phyloP scores from a whole-genome alignment of 306 rosid genomes.

The Herpetospermum pedunculosum region DNA sequence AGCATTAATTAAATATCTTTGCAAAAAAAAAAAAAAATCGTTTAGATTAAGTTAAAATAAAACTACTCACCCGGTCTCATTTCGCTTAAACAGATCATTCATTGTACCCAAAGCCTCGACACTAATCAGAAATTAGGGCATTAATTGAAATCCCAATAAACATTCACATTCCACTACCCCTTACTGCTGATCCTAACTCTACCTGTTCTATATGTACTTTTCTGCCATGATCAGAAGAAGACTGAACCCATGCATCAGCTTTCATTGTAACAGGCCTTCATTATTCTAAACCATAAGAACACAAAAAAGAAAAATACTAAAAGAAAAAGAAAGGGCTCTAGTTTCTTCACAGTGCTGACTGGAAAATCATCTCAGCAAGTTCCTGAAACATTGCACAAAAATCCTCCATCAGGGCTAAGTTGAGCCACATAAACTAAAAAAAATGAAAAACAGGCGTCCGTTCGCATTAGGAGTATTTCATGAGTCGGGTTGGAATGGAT shows the following conservation, averaged over 20 bases:
- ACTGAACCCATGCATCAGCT: neutral
- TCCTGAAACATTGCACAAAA: conserved; percentile 44
- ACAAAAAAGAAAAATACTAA: neutral
- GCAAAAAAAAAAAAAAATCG: too few species aligned
- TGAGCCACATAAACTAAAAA: neutral
- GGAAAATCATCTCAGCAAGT: conserved; percentile 92
- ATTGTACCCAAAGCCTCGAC: too few species aligned
- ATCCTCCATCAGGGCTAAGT: neutral
- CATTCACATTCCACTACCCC: too few species aligned
- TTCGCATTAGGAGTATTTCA: neutral
- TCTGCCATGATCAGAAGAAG: neutral
- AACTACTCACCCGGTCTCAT: too few species aligned
- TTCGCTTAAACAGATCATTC: too few species aligned
- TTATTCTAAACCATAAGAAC: neutral
- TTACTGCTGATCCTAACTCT: too few species aligned
- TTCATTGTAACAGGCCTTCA: neutral
- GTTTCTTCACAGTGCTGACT: conserved; percentile 43
- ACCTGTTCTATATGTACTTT: neutral
- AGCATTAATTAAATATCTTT: too few species aligned
- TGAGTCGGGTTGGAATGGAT: too few species aligned
- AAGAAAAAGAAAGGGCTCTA: neutral
- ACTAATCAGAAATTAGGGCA: too few species aligned
- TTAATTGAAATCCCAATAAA: too few species aligned
- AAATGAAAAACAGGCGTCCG: neutral
- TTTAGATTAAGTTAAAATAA: too few species aligned